Conservation (phyloP, 345 rosid genomes). For the Firmiana major region DNA sequence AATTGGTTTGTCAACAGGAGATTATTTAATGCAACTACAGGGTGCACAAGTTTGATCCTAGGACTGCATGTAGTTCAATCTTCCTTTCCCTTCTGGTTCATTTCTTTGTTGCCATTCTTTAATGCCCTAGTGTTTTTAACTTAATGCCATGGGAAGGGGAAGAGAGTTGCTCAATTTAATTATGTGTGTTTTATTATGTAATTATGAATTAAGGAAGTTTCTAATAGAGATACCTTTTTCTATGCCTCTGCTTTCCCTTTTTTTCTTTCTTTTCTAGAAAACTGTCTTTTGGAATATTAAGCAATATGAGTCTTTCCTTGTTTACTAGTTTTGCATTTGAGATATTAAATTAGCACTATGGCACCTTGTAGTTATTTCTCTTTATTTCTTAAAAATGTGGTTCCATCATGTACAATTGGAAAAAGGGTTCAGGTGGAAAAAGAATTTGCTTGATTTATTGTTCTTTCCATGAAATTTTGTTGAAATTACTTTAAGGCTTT, state of each 20-base stretch:
- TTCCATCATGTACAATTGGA: too few species aligned
- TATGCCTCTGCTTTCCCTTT: background rate
- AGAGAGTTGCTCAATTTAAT: background rate
- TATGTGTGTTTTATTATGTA: background rate
- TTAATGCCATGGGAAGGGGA: background rate
- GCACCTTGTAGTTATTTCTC: too few species aligned
- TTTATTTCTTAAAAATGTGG: too few species aligned
- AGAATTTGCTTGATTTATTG: too few species aligned
- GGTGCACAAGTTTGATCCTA: background rate
- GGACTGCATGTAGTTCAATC: background rate
- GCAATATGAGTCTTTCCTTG: background rate
- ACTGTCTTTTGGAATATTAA: too few species aligned
- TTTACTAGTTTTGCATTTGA: too few species aligned
- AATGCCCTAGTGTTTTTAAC: background rate
- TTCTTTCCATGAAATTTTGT: background rate
- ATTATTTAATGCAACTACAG: background rate
- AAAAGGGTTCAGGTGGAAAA: too few species aligned
- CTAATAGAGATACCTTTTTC: background rate
- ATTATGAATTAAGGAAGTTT: background rate
- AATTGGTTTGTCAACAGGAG: background rate
- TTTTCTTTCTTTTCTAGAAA: background rate
- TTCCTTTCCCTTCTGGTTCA: background rate
- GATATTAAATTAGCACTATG: too few species aligned
- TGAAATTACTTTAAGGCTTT: background rate
- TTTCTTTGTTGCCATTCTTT: background rate